Percentiles rank a stretch among this genome's conserved stretches.
Conservation (phyloP, 2,329 filamentous ascomycete genomes). For the Venturia pyrina region DNA sequence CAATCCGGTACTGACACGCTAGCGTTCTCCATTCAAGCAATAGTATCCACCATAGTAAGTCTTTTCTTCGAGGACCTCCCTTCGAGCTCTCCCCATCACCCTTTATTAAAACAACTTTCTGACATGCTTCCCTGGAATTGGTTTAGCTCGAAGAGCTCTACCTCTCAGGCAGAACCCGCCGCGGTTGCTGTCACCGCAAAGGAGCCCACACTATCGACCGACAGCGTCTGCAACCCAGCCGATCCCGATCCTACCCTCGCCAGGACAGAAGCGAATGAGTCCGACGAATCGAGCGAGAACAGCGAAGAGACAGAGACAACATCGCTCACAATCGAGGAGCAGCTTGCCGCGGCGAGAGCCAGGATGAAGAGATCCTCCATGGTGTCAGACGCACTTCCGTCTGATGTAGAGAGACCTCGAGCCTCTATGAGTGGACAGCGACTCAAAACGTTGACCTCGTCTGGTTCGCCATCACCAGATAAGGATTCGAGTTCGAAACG, state of each 20-base stretch:
- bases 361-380: slow-evolving; percentile 3
- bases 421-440: neutral
- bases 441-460: neutral
- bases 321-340: neutral
- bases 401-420: neutral
- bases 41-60: slow-evolving; percentile 3
- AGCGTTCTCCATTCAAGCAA: neutral
- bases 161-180: neutral
- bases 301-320: neutral
- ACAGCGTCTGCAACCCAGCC: neutral
- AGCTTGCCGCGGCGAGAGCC: neutral
- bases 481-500: neutral
- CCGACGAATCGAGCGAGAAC: neutral
- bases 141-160: slow-evolving; percentile 3
- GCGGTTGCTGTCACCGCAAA: neutral
- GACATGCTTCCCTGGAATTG: slow-evolving; percentile 3
- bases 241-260: neutral
- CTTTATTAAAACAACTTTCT: neutral
- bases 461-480: neutral
- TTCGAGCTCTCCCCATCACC: neutral
- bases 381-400: neutral
- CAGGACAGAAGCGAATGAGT: neutral
- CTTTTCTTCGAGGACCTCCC: neutral
- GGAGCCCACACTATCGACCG: neutral
- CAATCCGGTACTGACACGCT: neutral